Evolutionary conservation across 805 yeast genomes (phyloP).

Genomic region (Hanseniaspora mollemarum): DNA sequence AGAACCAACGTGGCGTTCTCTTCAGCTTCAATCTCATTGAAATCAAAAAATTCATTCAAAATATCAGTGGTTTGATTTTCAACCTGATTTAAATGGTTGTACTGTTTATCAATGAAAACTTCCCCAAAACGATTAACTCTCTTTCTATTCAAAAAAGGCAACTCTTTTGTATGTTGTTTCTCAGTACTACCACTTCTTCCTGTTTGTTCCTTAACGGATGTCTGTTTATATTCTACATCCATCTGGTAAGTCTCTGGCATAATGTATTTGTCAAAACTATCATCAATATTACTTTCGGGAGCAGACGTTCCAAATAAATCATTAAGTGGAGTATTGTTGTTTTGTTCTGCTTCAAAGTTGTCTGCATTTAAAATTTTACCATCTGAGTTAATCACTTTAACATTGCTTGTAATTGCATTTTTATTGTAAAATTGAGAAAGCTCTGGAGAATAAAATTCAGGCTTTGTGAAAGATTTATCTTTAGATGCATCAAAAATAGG

Average conservation of each 20-base stretch:
- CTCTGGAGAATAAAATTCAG: constrained; percentile 21
- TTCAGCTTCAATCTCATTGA: constrained; percentile 24
- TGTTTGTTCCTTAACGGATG: constrained; percentile 12
- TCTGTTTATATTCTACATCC: constrained; percentile 9
- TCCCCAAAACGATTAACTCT: constrained; percentile 65
- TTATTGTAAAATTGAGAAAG: constrained; percentile 7
- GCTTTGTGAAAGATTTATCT: constrained; percentile 20
- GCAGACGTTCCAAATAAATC: constrained; percentile 3
- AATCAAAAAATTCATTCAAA: constrained; percentile 35
- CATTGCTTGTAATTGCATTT: constrained; percentile 27
- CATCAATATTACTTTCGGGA: neutral
- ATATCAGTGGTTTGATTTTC: constrained; percentile 27
- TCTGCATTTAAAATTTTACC: constrained; percentile 23
- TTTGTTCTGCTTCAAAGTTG: constrained; percentile 31
- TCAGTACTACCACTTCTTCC: constrained; percentile 24
- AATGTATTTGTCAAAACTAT: constrained; percentile 4
- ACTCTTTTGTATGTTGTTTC: constrained; percentile 29
- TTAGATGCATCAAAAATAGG: constrained; percentile 26
- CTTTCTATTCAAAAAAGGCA: constrained; percentile 52
- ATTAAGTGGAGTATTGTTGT: constrained; percentile 21
- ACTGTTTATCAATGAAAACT: constrained; percentile 64
- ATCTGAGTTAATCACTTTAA: constrained; percentile 21
- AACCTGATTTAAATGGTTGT: constrained; percentile 30
- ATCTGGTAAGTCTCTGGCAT: constrained; percentile 10
- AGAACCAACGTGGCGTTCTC: constrained; percentile 21